Evolutionary conservation across 2,329 filamentous ascomycete species (phyloP).

Genomic region (Dothidotthia symphoricarpi): DNA sequence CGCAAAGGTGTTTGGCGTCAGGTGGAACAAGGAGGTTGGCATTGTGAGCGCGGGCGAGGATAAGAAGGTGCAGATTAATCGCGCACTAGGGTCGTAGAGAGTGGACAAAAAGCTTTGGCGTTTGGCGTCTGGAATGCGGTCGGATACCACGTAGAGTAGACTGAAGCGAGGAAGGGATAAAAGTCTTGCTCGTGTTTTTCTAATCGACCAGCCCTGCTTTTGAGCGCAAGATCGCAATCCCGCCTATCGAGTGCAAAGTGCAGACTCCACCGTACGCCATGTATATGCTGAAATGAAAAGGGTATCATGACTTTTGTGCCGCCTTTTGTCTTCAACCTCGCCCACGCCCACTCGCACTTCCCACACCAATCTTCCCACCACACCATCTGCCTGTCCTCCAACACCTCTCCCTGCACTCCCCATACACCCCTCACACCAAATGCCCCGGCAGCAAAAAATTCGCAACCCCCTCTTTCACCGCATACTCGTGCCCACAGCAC

Average conservation of each 20-base stretch:
- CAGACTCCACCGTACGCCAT: not conserved
- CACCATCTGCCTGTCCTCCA: not conserved
- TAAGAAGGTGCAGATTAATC: slow-evolving; percentile 88
- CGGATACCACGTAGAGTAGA: slow-evolving; percentile 22
- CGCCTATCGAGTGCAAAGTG: too few species aligned
- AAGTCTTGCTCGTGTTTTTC: too few species aligned
- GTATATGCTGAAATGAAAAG: slow-evolving; percentile 12
- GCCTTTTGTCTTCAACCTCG: slow-evolving; percentile 1
- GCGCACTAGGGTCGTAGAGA: slow-evolving; percentile 19
- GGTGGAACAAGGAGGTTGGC: slow-evolving; percentile 81
- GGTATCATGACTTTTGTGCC: slow-evolving; percentile 24
- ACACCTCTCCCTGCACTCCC: not conserved
- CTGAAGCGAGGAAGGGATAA: too few species aligned
- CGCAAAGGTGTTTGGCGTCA: slow-evolving; percentile 83
- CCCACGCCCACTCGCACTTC: not conserved
- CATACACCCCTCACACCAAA: slow-evolving; percentile 58
- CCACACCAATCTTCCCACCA: not conserved
- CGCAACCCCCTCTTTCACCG: slow-evolving; percentile 90
- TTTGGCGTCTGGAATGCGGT: slow-evolving; percentile 10
- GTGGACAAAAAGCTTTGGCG: slow-evolving; percentile 10
- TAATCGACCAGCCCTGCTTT: too few species aligned
- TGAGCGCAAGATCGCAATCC: too few species aligned
- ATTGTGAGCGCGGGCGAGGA: slow-evolving; percentile 93
- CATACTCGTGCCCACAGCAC: slow-evolving; percentile 90
- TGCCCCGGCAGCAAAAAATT: slow-evolving; percentile 95